Conservation (phyloP, 1,139 yeast genomes). For the Debaryomyces psychrophilus region DNA sequence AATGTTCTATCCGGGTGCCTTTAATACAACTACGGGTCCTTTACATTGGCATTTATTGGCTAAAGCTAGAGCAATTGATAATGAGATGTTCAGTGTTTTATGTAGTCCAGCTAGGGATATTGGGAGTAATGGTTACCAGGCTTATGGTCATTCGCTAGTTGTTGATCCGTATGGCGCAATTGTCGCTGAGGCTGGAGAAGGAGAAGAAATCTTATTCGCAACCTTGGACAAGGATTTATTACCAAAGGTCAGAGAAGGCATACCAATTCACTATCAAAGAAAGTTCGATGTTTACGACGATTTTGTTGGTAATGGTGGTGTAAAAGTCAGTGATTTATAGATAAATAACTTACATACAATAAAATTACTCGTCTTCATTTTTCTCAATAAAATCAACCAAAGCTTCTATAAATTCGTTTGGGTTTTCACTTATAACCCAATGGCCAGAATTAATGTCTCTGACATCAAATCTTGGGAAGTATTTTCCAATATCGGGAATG, state of each 20-base stretch:
- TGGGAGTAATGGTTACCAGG: slow-evolving; percentile 71
- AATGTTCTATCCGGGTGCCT: slow-evolving; percentile 81
- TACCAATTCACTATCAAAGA: slow-evolving; percentile 30
- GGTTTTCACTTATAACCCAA: slow-evolving; percentile 86
- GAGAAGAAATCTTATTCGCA: slow-evolving; percentile 31
- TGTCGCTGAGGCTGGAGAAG: slow-evolving; percentile 52
- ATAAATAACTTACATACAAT: background rate
- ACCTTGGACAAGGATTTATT: slow-evolving; percentile 26
- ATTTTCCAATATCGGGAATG: slow-evolving; percentile 71
- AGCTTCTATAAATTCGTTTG: slow-evolving; percentile 62
- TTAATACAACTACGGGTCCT: slow-evolving; percentile 82
- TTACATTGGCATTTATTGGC: slow-evolving; percentile 86
- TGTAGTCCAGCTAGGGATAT: slow-evolving; percentile 54
- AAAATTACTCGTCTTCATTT: slow-evolving; percentile 45
- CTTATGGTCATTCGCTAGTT: slow-evolving; percentile 74
- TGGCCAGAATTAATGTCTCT: slow-evolving; percentile 85
- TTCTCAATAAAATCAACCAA: slow-evolving; percentile 62
- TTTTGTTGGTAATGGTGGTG: slow-evolving; percentile 35
- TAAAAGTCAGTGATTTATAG: slow-evolving; percentile 42
- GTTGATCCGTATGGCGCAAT: slow-evolving; percentile 86
- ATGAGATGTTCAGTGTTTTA: slow-evolving; percentile 79
- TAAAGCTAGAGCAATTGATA: slow-evolving; percentile 77
- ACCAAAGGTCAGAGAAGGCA: slow-evolving; percentile 23
- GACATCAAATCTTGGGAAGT: slow-evolving; percentile 77
- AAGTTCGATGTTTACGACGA: slow-evolving; percentile 31